Evolutionary conservation across 2,329 filamentous ascomycete species (phyloP).

Genomic region (Stachybotrys chlorohalonatus): DNA sequence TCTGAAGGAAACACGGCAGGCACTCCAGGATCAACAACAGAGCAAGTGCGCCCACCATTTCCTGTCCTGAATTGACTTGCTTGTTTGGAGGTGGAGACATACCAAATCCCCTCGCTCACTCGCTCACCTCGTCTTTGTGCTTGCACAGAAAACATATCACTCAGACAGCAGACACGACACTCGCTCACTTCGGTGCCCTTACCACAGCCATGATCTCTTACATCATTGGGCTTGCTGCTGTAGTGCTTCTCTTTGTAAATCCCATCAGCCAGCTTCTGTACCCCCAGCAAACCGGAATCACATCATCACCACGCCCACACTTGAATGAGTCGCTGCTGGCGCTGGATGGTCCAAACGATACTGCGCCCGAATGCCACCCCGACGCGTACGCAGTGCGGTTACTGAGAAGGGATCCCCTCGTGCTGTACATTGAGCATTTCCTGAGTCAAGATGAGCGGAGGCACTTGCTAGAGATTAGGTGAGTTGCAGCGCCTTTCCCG

Average conservation of each 20-base stretch:
- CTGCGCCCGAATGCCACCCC: constrained; percentile 23
- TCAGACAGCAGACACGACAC: too few species aligned
- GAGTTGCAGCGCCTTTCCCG: constrained; percentile 2
- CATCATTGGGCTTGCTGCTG: constrained; percentile 29
- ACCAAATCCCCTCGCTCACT: too few species aligned
- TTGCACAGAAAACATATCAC: too few species aligned
- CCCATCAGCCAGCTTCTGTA: constrained; percentile 30
- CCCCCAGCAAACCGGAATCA: constrained; percentile 7
- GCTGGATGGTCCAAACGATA: constrained; percentile 30
- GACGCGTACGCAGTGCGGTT: constrained; percentile 38
- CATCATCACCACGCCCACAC: constrained; percentile 29
- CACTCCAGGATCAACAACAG: too few species aligned
- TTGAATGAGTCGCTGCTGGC: constrained; percentile 44
- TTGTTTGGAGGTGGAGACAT: too few species aligned
- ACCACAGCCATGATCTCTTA: constrained; percentile 33
- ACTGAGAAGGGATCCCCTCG: constrained; percentile 38
- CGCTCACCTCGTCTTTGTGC: too few species aligned
- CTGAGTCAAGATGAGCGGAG: constrained; percentile 32
- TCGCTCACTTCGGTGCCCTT: too few species aligned
- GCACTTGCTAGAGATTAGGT: constrained; percentile 44
- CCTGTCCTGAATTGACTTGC: too few species aligned
- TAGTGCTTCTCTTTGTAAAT: constrained; percentile 33
- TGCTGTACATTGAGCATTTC: constrained; percentile 46
- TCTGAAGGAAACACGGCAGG: too few species aligned
- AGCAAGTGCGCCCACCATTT: too few species aligned